Base-by-base conservation (phyloP, 2,329 filamentous ascomycete species). In the Pestalotiopsis sp. region DNA sequence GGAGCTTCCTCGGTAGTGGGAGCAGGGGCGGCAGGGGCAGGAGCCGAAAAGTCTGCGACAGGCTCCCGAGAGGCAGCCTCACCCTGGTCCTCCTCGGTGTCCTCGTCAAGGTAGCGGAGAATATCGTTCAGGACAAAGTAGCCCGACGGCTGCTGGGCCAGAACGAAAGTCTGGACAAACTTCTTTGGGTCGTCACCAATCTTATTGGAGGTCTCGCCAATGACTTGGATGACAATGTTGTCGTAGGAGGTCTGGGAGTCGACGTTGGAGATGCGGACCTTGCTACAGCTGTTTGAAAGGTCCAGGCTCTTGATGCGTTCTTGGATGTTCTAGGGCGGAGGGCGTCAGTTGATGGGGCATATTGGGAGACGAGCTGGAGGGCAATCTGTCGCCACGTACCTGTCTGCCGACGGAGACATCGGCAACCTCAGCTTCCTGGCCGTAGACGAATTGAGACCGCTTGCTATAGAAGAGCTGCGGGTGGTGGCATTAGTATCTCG, bases 51-150 rank as follows among this genome's bases (percentile, higher is more conserved):
- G 60, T 75, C 77, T 11, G 74, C 73, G 45, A 73, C 68, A 11
- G 71, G 65, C 20, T 73, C 74, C 38, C 61, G 71, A 14, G 71
- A 73, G 36, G 74, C 67, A 66, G 73, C 73, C 62, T 89, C 86
- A 61, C 84, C 82, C 74, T 90, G 82, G 70, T 91, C 90, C 69
- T 93, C 93, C 70, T 98, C 94, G 57, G 87, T 87, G 75, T 95
- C 93, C 71, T 96, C 93, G 72, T 92, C 90, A 73, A 99, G 91
- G 82, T 97, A 98, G 75, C 96, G 90, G 23, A 98, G 94, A 80
- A 99, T 97, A 78, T 99, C 96, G 82, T 99, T 99, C 75, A 99
- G 89, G 41, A 99, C 95, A 76, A 97, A 99, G 86, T 98, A 99
- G 72, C 96, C 96, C 68, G 95, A 97, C 64, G 94, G 94, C 84